These are phyloP conservation scores for Aspergillus diversus DNA, from an alignment of 495 filamentous ascomycete genomes.

Conservation along the genomic window DNA sequence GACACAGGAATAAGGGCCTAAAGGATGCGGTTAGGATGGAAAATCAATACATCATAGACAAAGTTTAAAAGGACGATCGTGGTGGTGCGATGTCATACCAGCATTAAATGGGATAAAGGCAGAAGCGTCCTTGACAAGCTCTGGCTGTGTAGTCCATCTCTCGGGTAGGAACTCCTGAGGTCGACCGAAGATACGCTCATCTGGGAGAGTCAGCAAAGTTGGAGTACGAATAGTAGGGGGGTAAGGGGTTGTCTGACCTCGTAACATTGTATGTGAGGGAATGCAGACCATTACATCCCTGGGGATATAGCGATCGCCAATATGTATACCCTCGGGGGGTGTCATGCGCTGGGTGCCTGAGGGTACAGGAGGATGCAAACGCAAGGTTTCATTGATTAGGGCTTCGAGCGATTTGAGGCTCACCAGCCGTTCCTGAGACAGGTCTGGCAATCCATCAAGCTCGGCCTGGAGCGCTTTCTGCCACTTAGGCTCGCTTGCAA, in stretches of 20 bases:
- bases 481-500: background rate
- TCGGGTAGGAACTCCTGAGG: background rate
- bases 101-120: background rate
- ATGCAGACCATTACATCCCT: background rate
- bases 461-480: background rate
- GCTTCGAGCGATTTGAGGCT: background rate
- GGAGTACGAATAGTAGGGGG: background rate
- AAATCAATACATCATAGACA: background rate
- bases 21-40: background rate
- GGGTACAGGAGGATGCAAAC: constrained; percentile 6
- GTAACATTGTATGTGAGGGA: background rate
- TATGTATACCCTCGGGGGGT: background rate
- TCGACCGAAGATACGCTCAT: background rate
- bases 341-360: background rate
- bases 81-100: background rate
- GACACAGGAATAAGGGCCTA: background rate
- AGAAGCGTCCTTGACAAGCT: background rate
- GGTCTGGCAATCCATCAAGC: background rate
- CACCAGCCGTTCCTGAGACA: background rate
- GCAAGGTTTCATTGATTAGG: background rate
- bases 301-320: background rate
- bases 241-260: too few relatives aligned
- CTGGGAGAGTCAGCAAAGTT: background rate
- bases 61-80: background rate
- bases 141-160: background rate